Conservation (phyloP, 257 asterid genomes). For the Primulina eburnea region DNA sequence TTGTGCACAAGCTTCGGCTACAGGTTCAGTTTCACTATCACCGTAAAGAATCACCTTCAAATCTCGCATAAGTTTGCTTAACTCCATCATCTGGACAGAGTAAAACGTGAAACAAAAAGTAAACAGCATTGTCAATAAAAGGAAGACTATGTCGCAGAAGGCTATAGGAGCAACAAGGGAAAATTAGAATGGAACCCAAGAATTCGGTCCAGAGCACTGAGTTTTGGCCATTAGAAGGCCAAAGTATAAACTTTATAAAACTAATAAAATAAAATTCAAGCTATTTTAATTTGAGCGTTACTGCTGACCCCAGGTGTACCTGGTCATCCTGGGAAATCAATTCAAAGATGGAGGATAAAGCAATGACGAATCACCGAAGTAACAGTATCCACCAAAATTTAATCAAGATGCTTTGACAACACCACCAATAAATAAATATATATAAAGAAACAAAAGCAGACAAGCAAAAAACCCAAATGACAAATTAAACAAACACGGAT, state of each 20-base stretch:
- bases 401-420: constrained; percentile 1
- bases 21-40: constrained; percentile 87
- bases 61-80: constrained; percentile 70
- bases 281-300: not conserved
- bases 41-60: constrained; percentile 74
- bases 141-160: too few relatives aligned
- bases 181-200: not conserved
- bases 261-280: not conserved
- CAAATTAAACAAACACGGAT: not conserved
- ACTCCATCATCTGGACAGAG: constrained; percentile 59
- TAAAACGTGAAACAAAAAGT: not conserved
- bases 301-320: not conserved
- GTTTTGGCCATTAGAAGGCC: not conserved
- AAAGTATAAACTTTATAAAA: not conserved
- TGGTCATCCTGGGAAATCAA: not conserved
- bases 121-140: constrained; percentile 1
- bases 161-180: not conserved
- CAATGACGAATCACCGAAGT: not conserved
- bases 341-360: not conserved
- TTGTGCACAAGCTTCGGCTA: constrained; percentile 77
- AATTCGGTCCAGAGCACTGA: not conserved
- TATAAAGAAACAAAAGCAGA: not conserved
- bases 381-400: constrained; percentile 1
- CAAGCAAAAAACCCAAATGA: constrained; percentile 1
- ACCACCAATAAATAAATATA: constrained; percentile 1